These are phyloP conservation scores for Albophoma yamanashiensis DNA, from an alignment of 2,329 filamentous ascomycete genomes.

Conservation along the genomic window DNA sequence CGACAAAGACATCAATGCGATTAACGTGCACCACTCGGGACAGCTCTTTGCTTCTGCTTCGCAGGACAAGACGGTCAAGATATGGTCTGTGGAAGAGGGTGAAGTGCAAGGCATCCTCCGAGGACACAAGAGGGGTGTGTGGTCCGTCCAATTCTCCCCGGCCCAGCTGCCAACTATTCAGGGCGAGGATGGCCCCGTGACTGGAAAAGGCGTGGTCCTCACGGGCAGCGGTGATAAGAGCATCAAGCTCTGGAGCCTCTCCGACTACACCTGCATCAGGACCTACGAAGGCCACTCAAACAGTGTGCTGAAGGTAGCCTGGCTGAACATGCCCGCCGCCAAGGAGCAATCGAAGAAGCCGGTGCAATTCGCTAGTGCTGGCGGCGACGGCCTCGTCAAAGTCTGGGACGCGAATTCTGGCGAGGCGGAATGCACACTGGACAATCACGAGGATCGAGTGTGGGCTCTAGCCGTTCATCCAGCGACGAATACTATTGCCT, in stretches of 20 bases:
- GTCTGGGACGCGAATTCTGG: slow-evolving; percentile 85
- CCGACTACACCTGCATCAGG: slow-evolving; percentile 83
- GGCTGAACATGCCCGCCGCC: slow-evolving; percentile 52
- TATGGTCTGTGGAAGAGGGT: slow-evolving; percentile 85
- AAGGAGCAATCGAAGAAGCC: slow-evolving; percentile 45
- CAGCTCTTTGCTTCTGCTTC: slow-evolving; percentile 92
- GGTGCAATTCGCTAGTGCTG: slow-evolving; percentile 72
- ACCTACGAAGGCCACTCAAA: slow-evolving; percentile 97
- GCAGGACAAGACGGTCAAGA: slow-evolving; percentile 93
- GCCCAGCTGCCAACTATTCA: slow-evolving; percentile 63
- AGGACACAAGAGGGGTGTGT: slow-evolving; percentile 90
- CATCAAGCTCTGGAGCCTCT: slow-evolving; percentile 86
- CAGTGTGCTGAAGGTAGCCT: slow-evolving; percentile 86
- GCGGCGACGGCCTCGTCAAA: slow-evolving; percentile 90
- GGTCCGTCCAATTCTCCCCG: slow-evolving; percentile 87
- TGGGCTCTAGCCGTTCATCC: slow-evolving; percentile 77
- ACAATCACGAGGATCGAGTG: slow-evolving; percentile 94
- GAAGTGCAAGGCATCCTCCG: slow-evolving; percentile 84
- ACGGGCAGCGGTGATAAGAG: slow-evolving; percentile 96
- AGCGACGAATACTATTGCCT: slow-evolving; percentile 63
- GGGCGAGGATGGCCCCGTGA: slow-evolving; percentile 60
- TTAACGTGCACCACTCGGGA: slow-evolving; percentile 65
- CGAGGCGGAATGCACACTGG: slow-evolving; percentile 78
- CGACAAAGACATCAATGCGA: slow-evolving; percentile 96
- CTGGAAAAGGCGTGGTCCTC: slow-evolving; percentile 70